Base-by-base conservation (phyloP, 2,329 filamentous ascomycete genomes). In the Penicillium expansum region DNA sequence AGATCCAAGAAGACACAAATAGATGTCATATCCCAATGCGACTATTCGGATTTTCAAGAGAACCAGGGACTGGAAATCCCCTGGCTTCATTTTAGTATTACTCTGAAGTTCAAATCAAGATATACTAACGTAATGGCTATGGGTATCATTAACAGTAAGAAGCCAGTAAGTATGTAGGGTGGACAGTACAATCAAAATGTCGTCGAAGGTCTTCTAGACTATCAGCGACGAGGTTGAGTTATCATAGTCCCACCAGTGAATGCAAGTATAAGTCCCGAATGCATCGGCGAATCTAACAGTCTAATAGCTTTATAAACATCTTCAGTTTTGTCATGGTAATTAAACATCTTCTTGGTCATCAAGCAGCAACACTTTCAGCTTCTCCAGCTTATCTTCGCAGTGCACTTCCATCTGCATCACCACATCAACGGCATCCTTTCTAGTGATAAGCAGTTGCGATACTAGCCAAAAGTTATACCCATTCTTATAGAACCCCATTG, bases 341-440 rank as follows among this genome's bases (percentile, higher is more conserved):
- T 39, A 52, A n/a, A 47, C n/a, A 35, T 63, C 55, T 27, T 62
- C 55, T 45, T 58, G 67, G 22, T 76, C 73, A 50, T 75, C 73
- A 45, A 68, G 62, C 18, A 76, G 61, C 32, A 77, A 57, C 5
- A 76, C 74, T 38, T 74, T 77, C 49, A 77, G 60, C 54, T 75
- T 74, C 48, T 74, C 68, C 38, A 77, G 56, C 52, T 77, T 77
- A 61, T 77, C 75, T 48, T 77, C 75, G 35, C 75, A 77, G 50
- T 74, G 74, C n/a, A 77, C 72, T 47, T 77, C 75, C 73, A 76
- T 76, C 44, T 66, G 67, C 69, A 76, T 76, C 10, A 77, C 69
- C 14, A 77, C 73, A 52, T 77, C 75, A n/a, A 77, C 69, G 9
- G 72, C 73, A 52, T 76, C 71, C 44, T 76, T 75, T 37, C 74